Percentiles rank a stretch among this genome's conserved stretches.
phyloP scores from a whole-genome alignment of 2,329 filamentous ascomycete genomes.

The Trichoderma oligosporum region DNA sequence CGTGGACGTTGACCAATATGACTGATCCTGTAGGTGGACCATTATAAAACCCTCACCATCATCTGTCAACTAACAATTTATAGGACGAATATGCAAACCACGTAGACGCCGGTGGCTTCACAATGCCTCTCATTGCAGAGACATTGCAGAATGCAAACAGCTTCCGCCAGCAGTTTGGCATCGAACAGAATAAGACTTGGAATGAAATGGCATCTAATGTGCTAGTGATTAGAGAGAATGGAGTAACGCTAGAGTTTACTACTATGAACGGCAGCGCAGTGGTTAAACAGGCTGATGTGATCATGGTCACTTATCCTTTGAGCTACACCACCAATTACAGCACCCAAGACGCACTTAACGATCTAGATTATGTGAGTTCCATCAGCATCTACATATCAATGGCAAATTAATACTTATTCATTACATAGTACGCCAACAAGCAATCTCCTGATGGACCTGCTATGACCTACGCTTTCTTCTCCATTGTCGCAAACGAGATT shows the following conservation, averaged over 20 bases:
- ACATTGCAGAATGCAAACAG: constrained; percentile 54
- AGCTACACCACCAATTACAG: constrained; percentile 48
- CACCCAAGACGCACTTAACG: constrained; percentile 21
- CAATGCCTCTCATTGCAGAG: constrained; percentile 57
- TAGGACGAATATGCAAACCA: constrained; percentile 65
- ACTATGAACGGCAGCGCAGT: constrained; percentile 62
- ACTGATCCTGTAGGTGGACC: constrained; percentile 59
- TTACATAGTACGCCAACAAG: constrained; percentile 30
- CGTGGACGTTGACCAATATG: constrained; percentile 55
- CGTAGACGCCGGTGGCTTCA: constrained; percentile 65
- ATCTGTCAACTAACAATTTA: not conserved
- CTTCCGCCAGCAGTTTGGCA: constrained; percentile 53
- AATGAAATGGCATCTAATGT: constrained; percentile 23
- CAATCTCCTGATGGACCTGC: constrained; percentile 57
- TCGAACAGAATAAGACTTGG: constrained; percentile 48
- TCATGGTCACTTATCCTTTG: constrained; percentile 61
- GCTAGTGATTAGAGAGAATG: constrained; percentile 23
- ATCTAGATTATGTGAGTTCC: constrained; percentile 26
- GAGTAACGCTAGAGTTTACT: constrained; percentile 60
- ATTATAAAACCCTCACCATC: not conserved
- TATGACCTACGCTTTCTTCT: constrained; percentile 70
- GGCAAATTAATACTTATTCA: constrained; percentile 52
- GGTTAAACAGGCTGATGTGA: constrained; percentile 68
- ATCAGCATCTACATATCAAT: constrained; percentile 45
- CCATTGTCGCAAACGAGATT: constrained; percentile 63